A percentile compares a stretch with the other conserved stretches of the same genome.
phyloP scores from a whole-genome alignment of 1,284 basidiomycete genomes.

The Ceratobasidium sp. region DNA sequence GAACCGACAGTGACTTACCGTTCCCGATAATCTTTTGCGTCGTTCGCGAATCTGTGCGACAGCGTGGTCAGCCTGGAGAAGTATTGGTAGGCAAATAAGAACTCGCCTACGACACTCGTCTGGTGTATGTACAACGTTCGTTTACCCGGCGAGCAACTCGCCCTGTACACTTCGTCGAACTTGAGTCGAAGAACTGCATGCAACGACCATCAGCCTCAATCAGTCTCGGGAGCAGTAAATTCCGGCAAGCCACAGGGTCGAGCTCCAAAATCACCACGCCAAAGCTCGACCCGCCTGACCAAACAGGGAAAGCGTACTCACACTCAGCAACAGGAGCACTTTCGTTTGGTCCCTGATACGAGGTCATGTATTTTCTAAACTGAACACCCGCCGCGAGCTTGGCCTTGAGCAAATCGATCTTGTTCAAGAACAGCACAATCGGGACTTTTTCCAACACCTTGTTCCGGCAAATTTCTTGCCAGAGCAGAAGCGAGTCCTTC shows the following conservation, averaged over 20 bases:
- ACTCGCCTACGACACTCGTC: conserved; percentile 7
- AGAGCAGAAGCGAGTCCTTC: conserved; percentile 40
- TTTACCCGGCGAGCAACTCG: conserved; percentile 6
- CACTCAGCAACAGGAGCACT: conserved; percentile 25
- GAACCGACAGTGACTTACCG: not conserved
- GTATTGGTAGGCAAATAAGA: not conserved
- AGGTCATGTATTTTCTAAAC: conserved; percentile 32
- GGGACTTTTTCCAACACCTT: conserved; percentile 40
- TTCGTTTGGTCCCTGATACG: conserved; percentile 35
- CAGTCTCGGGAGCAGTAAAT: not conserved
- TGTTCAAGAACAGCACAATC: conserved; percentile 42
- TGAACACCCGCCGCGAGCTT: conserved; percentile 41
- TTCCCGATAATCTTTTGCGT: conserved; percentile 11
- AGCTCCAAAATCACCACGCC: not conserved
- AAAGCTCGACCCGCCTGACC: not conserved
- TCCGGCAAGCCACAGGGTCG: not conserved
- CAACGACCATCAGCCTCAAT: not conserved
- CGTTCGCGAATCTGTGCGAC: conserved; percentile 1
- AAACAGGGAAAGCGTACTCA: not conserved
- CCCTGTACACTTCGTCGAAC: conserved; percentile 31
- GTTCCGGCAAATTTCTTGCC: conserved; percentile 41
- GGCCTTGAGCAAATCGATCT: conserved; percentile 40
- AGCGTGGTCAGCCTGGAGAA: not conserved
- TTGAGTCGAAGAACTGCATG: conserved; percentile 4
- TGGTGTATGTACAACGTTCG: conserved; percentile 22